Evolutionary conservation across 495 filamentous ascomycete genomes (phyloP).

Genomic region (Annulohypoxylon nitens): DNA sequence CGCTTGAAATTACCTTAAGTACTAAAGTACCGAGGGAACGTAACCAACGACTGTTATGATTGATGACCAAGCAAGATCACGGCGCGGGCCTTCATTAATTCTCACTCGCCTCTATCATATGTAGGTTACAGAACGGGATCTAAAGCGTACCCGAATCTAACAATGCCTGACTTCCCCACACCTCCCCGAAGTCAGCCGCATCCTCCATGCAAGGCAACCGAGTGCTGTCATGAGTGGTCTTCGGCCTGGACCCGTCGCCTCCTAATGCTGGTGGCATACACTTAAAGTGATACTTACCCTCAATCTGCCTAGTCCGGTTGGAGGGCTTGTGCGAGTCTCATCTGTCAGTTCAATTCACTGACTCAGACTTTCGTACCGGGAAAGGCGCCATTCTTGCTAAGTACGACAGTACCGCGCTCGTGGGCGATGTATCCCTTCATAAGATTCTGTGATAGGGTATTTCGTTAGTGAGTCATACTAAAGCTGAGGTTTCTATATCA

Average conservation of each 20-base stretch:
- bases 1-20: neutral
- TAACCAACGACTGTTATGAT: constrained; percentile 9
- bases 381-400: constrained; percentile 92
- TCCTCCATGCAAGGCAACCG: constrained; percentile 29
- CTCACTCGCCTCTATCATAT: constrained; percentile 22
- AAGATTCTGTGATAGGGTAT: constrained; percentile 69
- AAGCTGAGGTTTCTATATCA: neutral
- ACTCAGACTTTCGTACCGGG: constrained; percentile 92
- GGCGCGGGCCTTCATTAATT: constrained; percentile 11
- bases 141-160: constrained; percentile 31
- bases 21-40: neutral
- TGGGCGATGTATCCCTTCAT: constrained; percentile 99
- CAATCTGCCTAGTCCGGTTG: neutral
- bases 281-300: constrained; percentile 19
- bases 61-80: neutral
- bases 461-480: constrained; percentile 40
- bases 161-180: constrained; percentile 34
- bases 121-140: constrained; percentile 33
- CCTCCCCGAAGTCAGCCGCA: constrained; percentile 36
- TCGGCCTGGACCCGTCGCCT: constrained; percentile 15
- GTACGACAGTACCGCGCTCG: constrained; percentile 86
- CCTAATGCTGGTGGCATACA: constrained; percentile 15
- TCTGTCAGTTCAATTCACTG: constrained; percentile 12
- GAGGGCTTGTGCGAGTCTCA: constrained; percentile 14
- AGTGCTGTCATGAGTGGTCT: neutral